These are phyloP conservation scores for Teratosphaeria viscida DNA, from an alignment of 2,329 filamentous ascomycete species.

Conservation along the genomic window DNA sequence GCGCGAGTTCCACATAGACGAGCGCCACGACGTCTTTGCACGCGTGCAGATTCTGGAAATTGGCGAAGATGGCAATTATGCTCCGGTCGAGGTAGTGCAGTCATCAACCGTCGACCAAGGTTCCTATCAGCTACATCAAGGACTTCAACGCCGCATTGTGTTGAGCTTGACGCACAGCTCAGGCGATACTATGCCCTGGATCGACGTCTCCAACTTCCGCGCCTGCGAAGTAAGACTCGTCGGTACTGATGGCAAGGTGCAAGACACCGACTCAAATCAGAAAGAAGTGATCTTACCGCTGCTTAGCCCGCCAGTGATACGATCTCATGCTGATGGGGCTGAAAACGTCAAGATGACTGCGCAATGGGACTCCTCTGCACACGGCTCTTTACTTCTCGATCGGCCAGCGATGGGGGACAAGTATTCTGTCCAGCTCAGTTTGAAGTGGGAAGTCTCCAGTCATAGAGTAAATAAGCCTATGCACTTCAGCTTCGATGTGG, in stretches of 20 bases:
- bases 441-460: conserved; percentile 78
- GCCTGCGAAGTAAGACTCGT: conserved; percentile 75
- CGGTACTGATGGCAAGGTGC: conserved; percentile 74
- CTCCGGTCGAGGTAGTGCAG: conserved; percentile 87
- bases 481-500: conserved; percentile 69
- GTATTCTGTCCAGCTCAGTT: conserved; percentile 76
- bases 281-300: conserved; percentile 69
- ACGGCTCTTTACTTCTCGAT: conserved; percentile 87
- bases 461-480: conserved; percentile 79
- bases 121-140: conserved; percentile 90
- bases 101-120: conserved; percentile 74
- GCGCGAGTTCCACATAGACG: conserved; percentile 84
- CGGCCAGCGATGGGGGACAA: conserved; percentile 76
- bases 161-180: conserved; percentile 87
- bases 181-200: conserved; percentile 79
- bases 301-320: conserved; percentile 65
- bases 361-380: conserved; percentile 93
- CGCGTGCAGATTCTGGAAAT: conserved; percentile 84
- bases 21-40: conserved; percentile 86
- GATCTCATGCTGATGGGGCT: conserved; percentile 81
- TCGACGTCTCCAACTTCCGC: conserved; percentile 65
- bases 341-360: conserved; percentile 76
- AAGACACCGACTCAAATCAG: conserved; percentile 56
- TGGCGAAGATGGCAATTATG: conserved; percentile 80
- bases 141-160: conserved; percentile 76